Conservation (phyloP, 352 stramenopile genomes). For the Globisporangium radiosum region DNA sequence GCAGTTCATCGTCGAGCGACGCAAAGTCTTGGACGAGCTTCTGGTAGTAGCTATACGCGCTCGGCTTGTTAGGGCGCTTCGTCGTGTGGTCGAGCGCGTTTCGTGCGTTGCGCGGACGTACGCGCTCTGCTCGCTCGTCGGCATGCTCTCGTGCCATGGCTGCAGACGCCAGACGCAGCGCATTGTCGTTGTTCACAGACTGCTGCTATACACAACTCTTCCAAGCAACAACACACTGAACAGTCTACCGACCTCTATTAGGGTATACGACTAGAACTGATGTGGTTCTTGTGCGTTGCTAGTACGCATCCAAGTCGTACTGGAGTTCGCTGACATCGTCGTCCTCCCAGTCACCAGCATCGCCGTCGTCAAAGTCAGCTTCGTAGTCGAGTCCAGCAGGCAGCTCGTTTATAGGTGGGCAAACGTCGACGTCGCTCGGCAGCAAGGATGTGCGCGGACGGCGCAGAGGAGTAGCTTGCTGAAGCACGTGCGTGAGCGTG, state of each 20-base stretch:
- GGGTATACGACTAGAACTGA: neutral
- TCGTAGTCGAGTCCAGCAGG: slow-evolving; percentile 11
- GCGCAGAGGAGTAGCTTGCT: neutral
- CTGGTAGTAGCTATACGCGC: slow-evolving; percentile 46
- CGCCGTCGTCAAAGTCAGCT: slow-evolving; percentile 15
- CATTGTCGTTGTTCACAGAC: neutral
- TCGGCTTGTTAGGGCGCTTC: slow-evolving; percentile 12
- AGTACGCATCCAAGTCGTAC: slow-evolving; percentile 10
- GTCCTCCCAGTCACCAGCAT: neutral
- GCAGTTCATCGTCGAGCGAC: slow-evolving; percentile 34
- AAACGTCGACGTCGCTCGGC: too few species aligned
- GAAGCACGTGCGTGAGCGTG: neutral
- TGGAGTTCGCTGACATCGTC: slow-evolving; percentile 1
- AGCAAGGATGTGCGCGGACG: neutral
- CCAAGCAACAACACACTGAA: neutral
- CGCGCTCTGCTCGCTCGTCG: neutral
- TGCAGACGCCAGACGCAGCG: too few species aligned
- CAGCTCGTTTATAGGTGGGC: neutral
- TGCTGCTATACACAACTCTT: neutral
- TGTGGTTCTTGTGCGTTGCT: neutral
- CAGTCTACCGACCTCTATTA: neutral
- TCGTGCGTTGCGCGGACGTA: neutral
- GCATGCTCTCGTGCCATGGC: slow-evolving; percentile 2
- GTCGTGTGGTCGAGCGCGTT: neutral
- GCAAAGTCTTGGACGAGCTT: slow-evolving; percentile 46